Evolutionary conservation across 257 asterid genomes (phyloP).

Genomic region (Avicennia marina): DNA sequence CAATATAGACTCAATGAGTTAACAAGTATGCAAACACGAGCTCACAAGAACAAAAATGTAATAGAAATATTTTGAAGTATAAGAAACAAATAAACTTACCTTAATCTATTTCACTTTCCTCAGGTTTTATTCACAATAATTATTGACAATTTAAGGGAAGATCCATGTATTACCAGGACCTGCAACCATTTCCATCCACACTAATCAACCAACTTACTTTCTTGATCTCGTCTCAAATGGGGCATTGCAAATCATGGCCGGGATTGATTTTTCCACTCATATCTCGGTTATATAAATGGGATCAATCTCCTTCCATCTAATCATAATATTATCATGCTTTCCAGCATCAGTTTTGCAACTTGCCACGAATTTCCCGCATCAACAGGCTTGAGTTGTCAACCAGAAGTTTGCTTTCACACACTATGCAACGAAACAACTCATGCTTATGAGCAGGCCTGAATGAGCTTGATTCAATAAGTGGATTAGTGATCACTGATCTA

Average conservation of each 20-base stretch:
- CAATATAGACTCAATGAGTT: neutral
- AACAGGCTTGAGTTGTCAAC: constrained; percentile 50
- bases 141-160: neutral
- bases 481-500: constrained; percentile 41
- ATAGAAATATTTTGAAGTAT: neutral
- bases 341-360: constrained; percentile 27
- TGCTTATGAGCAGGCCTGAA: constrained; percentile 65
- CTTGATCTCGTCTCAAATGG: neutral
- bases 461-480: constrained; percentile 38
- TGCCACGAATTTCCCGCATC: constrained; percentile 52
- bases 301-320: constrained; percentile 4
- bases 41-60: constrained; percentile 3
- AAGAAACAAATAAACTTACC: constrained; percentile 8
- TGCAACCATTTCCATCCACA: neutral
- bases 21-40: constrained; percentile 4
- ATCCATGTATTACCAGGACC: neutral
- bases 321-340: neutral
- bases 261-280: neutral
- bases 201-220: neutral
- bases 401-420: constrained; percentile 46
- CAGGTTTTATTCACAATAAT: constrained; percentile 1
- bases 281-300: neutral
- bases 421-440: constrained; percentile 33
- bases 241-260: neutral
- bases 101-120: neutral